Evolutionary conservation across 1,139 yeast species (phyloP).

Genomic region (Suhomyces maxii): DNA sequence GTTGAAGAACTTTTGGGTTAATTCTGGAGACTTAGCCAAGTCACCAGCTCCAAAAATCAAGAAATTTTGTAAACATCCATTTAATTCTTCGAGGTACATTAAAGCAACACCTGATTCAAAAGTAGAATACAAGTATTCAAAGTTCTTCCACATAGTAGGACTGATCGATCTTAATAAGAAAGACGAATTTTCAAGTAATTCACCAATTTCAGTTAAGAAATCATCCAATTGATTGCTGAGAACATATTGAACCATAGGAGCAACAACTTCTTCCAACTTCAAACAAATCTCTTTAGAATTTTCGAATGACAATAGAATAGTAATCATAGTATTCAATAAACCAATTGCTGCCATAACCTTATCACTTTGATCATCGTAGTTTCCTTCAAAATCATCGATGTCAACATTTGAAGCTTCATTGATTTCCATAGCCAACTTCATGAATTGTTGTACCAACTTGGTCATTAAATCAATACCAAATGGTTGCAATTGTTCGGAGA

Average conservation of each 20-base stretch:
- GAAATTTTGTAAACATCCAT: constrained; percentile 74
- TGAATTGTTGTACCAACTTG: constrained; percentile 76
- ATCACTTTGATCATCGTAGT: constrained; percentile 58
- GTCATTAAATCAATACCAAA: constrained; percentile 86
- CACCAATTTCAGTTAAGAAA: constrained; percentile 79
- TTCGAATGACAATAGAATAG: constrained; percentile 85
- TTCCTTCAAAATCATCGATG: constrained; percentile 37
- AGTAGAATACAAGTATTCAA: constrained; percentile 54
- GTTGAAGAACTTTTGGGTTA: constrained; percentile 26
- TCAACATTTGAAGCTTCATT: constrained; percentile 58
- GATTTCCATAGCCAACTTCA: constrained; percentile 70
- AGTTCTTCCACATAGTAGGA: constrained; percentile 74
- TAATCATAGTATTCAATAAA: constrained; percentile 79
- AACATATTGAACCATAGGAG: constrained; percentile 72
- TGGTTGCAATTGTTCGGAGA: constrained; percentile 86
- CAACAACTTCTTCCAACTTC: constrained; percentile 68
- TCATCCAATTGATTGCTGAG: constrained; percentile 68
- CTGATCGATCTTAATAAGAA: constrained; percentile 72
- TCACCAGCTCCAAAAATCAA: constrained; percentile 67
- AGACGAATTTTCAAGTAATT: constrained; percentile 81
- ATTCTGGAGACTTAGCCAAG: constrained; percentile 34
- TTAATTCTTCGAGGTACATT: constrained; percentile 72
- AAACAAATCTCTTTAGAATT: constrained; percentile 67
- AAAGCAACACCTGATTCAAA: constrained; percentile 57
- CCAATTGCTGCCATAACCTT: constrained; percentile 90